Evolutionary conservation across 805 yeast genomes (phyloP), one percentile per base, ranked within the genome.

Genomic region (Myxozyma sirexii): DNA sequence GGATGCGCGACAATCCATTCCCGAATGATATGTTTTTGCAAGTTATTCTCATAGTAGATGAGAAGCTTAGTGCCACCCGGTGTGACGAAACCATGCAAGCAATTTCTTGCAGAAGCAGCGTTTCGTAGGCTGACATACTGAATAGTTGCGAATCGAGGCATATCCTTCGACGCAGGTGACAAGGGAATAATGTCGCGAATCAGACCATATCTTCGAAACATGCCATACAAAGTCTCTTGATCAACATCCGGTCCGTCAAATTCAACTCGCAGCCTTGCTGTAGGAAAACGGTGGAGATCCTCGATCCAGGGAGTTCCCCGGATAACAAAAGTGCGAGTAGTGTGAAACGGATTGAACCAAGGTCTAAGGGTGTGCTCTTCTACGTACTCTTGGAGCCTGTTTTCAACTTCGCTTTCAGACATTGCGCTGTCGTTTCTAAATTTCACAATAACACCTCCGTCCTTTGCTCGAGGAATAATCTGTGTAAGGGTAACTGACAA

Each of bases 271-370:
- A 94, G 74, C 13, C 78, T 77, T 7, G 79, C 74, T 55, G 87
- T 84, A 7, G 96, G 96, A 64, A 80, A 82, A 62, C 97, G 76
- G 67, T 89, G 82, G 71, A 94, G 77, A 71, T 94, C 99, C 75
- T 93, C 98, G 61, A 94, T 87, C 97, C 97, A 93, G 0, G 99
- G 99, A 1, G 82, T 78, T 62, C 99, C 99, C 67, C 87, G 86
- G 0, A 94, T 97, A 0, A 88, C 85, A 79, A 86, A 54, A 81
- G 86, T 60, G 77, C 75, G 1, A 86, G 87, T 57, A 74, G 23
- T 76, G 1, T 81, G 72, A n/a, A 83, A 67, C 55, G 77, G 77
- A 23, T 80, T 76, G 10, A 76, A 47, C 12, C 77, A 76, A 1
- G 72, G 67, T 1, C 70, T 60, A 23, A 58, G 54, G 1, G 68